These are phyloP conservation scores for Kockovaella imperatae DNA, from an alignment of 768 basidiomycete species.

Conservation along the genomic window DNA sequence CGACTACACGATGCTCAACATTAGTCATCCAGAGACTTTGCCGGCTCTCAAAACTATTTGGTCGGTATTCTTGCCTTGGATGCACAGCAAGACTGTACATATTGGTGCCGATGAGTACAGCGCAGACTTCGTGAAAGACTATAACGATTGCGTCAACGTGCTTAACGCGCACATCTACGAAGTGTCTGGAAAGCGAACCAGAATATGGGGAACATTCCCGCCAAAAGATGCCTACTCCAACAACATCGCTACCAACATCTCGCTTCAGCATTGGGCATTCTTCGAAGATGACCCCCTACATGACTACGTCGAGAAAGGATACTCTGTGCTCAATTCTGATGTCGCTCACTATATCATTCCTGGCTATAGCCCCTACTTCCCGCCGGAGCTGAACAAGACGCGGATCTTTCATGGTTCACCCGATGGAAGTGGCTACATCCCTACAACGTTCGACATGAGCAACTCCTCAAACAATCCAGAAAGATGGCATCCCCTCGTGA, in stretches of 20 bases:
- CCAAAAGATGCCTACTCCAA: neutral
- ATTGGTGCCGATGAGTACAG: slow-evolving; percentile 4
- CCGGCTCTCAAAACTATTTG: neutral
- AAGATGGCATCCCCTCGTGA: neutral
- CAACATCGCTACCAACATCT: slow-evolving; percentile 1
- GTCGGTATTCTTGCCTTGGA: neutral
- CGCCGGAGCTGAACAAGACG: neutral
- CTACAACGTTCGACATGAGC: neutral
- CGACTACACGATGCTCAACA: neutral
- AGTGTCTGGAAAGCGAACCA: neutral
- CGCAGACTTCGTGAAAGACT: neutral
- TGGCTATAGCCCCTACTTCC: neutral
- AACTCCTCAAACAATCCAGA: neutral
- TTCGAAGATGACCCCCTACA: neutral
- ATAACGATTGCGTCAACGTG: slow-evolving; percentile 1
- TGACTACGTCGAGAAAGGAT: slow-evolving; percentile 1
- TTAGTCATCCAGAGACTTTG: neutral
- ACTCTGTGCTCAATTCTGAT: neutral
- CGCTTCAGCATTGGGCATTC: neutral
- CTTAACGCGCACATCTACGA: neutral
- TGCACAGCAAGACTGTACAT: slow-evolving; percentile 2
- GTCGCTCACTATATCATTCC: neutral
- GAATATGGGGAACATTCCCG: slow-evolving; percentile 2
- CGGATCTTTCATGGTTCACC: neutral
- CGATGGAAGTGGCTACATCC: neutral